phyloP scores from a whole-genome alignment of 805 yeast species.

The Yamadazyma phyllophila region DNA sequence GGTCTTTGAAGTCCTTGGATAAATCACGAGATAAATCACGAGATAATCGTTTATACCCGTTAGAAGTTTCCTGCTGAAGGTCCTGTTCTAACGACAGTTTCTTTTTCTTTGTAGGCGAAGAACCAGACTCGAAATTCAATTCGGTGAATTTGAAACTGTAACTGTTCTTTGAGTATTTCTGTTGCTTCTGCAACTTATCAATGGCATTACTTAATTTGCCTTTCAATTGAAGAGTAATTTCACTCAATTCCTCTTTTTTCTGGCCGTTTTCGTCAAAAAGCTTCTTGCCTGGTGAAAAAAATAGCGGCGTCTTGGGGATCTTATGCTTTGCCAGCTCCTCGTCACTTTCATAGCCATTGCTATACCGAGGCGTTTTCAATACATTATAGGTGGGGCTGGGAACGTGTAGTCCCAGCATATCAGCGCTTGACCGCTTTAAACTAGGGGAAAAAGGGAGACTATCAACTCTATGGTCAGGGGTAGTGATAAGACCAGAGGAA shows the following conservation, averaged over 20 bases:
- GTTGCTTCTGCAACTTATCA: slow-evolving; percentile 34
- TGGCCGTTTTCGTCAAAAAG: slow-evolving; percentile 30
- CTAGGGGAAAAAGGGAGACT: slow-evolving; percentile 38
- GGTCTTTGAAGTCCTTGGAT: slow-evolving; percentile 29
- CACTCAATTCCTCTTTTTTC: slow-evolving; percentile 32
- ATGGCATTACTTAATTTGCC: slow-evolving; percentile 38
- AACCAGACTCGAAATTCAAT: slow-evolving; percentile 21
- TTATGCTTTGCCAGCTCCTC: slow-evolving; percentile 19
- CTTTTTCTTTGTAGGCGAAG: slow-evolving; percentile 26
- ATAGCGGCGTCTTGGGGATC: slow-evolving; percentile 39
- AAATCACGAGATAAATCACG: slow-evolving; percentile 10
- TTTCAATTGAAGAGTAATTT: slow-evolving; percentile 38
- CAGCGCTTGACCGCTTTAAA: slow-evolving; percentile 33
- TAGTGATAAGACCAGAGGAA: slow-evolving; percentile 29
- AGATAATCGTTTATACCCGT: slow-evolving; percentile 1
- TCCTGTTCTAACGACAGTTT: slow-evolving; percentile 13
- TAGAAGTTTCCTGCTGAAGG: slow-evolving; percentile 3
- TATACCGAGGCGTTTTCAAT: slow-evolving; percentile 35
- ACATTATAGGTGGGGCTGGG: slow-evolving; percentile 24
- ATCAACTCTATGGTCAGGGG: slow-evolving; percentile 35
- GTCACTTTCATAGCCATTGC: slow-evolving; percentile 30
- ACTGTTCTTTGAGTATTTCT: slow-evolving; percentile 17
- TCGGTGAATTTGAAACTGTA: slow-evolving; percentile 32
- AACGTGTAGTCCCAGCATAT: slow-evolving; percentile 34
- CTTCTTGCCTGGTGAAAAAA: slow-evolving; percentile 37